phyloP scores from a whole-genome alignment of 768 basidiomycete genomes.

The Hygrophorus russula region DNA sequence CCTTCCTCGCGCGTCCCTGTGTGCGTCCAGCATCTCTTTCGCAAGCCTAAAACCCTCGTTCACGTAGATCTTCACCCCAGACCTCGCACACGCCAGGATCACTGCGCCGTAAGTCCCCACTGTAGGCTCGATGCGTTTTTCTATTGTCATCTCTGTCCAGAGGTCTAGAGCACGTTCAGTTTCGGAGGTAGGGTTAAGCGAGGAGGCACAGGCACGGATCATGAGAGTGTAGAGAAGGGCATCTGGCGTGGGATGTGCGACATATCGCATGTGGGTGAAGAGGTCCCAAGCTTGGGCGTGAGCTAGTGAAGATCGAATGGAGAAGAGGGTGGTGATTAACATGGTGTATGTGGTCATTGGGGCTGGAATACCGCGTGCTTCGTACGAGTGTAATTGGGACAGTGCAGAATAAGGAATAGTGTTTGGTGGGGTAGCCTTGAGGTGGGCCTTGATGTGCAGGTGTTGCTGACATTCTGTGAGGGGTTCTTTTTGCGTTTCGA shows the following conservation, averaged over 20 bases:
- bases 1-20: slow-evolving; percentile 53
- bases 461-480: slow-evolving; percentile 53
- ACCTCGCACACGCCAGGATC: slow-evolving; percentile 70
- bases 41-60: slow-evolving; percentile 78
- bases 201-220: slow-evolving; percentile 76
- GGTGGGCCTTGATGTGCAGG: slow-evolving; percentile 59
- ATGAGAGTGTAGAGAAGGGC: slow-evolving; percentile 66
- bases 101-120: slow-evolving; percentile 67
- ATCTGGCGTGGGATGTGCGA: slow-evolving; percentile 78
- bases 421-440: slow-evolving; percentile 35
- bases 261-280: slow-evolving; percentile 93
- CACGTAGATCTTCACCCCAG: slow-evolving; percentile 51
- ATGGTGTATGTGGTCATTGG: slow-evolving; percentile 69
- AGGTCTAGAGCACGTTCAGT: slow-evolving; percentile 90
- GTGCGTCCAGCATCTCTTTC: slow-evolving; percentile 74
- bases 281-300: slow-evolving; percentile 88
- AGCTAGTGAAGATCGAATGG: slow-evolving; percentile 34
- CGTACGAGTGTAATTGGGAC: slow-evolving; percentile 59
- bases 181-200: slow-evolving; percentile 42
- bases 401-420: slow-evolving; percentile 55
- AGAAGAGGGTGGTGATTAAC: slow-evolving; percentile 49
- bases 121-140: slow-evolving; percentile 52
- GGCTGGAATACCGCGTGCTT: slow-evolving; percentile 46
- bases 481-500: slow-evolving; percentile 12
- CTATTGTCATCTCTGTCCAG: slow-evolving; percentile 85